Percentiles rank a stretch among this genome's conserved stretches.
These are phyloP conservation scores for Adiantum capillusveneris DNA, from an alignment of 75 land plant genomes.

Conservation along the genomic window DNA sequence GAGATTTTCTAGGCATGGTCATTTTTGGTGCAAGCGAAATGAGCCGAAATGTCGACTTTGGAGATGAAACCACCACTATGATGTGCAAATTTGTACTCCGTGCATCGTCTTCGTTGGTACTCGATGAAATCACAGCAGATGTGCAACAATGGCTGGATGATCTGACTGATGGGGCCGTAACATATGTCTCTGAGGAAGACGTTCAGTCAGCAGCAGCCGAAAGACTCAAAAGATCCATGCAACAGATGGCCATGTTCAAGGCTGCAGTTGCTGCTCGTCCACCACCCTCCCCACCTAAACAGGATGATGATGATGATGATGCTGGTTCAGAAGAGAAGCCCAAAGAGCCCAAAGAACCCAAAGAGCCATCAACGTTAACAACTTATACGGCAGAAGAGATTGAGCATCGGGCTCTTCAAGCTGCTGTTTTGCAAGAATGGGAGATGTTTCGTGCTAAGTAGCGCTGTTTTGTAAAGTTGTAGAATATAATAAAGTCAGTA, in stretches of 20 bases:
- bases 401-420: conserved; percentile 92
- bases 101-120: conserved; percentile 79
- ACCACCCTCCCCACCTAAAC: conserved; percentile 31
- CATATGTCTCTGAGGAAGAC: conserved; percentile 88
- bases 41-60: conserved; percentile 89
- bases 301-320: conserved; percentile 23
- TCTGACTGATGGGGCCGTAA: conserved; percentile 82
- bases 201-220: conserved; percentile 64
- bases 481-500: no score
- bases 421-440: conserved; percentile 95
- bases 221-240: conserved; percentile 55
- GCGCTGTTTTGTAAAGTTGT: no score
- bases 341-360: conserved; percentile 25
- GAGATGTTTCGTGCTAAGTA: conserved; percentile 44
- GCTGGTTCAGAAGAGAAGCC: conserved; percentile 17
- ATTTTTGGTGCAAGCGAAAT: conserved; percentile 99
- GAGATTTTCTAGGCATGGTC: conserved; percentile 93
- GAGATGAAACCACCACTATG: conserved; percentile 97
- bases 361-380: conserved; percentile 72
- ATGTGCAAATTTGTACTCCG: conserved; percentile 91
- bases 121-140: conserved; percentile 69
- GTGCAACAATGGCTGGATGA: conserved; percentile 93
- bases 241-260: conserved; percentile 56
- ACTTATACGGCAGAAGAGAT: conserved; percentile 80
- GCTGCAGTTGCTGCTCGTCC: conserved; percentile 54